Percentiles rank a stretch among this genome's conserved stretches.
These are phyloP conservation scores for Phytophthora sansomeana DNA, from an alignment of 352 stramenopile species.

Conservation along the genomic window DNA sequence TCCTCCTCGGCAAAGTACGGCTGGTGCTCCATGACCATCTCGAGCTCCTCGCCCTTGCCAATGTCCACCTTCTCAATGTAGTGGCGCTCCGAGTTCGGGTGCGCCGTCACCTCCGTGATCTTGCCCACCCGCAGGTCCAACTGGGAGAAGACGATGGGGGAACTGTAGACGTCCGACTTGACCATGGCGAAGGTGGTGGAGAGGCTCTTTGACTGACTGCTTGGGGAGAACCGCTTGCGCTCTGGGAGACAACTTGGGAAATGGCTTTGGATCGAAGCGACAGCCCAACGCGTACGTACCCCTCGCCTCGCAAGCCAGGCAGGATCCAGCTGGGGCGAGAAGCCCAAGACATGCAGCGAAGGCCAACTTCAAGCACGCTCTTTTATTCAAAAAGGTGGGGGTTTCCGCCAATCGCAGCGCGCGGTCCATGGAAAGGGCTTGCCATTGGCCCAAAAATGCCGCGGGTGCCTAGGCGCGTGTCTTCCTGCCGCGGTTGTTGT, in stretches of 20 bases:
- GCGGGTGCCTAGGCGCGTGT: constrained; percentile 27
- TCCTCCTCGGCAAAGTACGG: constrained; percentile 82
- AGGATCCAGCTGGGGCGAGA: constrained; percentile 29
- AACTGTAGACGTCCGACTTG: constrained; percentile 83
- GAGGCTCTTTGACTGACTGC: constrained; percentile 5
- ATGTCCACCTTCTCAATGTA: constrained; percentile 84
- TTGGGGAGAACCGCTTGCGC: constrained; percentile 51
- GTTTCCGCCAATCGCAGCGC: constrained; percentile 24
- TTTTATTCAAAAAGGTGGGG: background rate
- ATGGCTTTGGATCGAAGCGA: constrained; percentile 38
- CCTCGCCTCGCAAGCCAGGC: constrained; percentile 20
- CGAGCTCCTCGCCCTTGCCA: constrained; percentile 74
- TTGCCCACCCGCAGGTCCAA: constrained; percentile 77
- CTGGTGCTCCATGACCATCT: constrained; percentile 84
- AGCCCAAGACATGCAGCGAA: constrained; percentile 37
- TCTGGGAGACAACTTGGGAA: constrained; percentile 55
- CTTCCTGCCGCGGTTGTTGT: constrained; percentile 11
- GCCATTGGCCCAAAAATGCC: constrained; percentile 25
- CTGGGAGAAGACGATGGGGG: constrained; percentile 74
- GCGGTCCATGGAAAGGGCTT: constrained; percentile 16
- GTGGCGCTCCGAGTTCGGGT: constrained; percentile 75
- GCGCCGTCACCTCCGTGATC: constrained; percentile 69
- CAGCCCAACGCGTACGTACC: constrained; percentile 32
- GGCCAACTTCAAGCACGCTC: constrained; percentile 45
- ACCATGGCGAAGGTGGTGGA: constrained; percentile 51